Evolutionary conservation across 371 early-diverging fungal species (phyloP).

Genomic region (Mortierella sp.): DNA sequence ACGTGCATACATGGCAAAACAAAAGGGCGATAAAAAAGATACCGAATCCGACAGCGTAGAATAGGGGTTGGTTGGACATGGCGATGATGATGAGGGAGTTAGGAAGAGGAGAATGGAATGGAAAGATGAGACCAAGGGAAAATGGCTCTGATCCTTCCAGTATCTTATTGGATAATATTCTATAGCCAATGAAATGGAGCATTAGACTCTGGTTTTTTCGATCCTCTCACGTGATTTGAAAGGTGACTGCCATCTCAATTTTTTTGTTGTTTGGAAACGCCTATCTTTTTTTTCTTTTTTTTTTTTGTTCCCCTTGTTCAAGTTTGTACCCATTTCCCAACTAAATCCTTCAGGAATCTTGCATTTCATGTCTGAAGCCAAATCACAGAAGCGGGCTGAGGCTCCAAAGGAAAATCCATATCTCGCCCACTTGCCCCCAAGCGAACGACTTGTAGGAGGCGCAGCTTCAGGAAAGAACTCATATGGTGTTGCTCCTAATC

Average conservation of each 20-base stretch:
- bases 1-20: constrained; percentile 47
- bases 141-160: not conserved
- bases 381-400: constrained; percentile 33
- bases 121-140: not conserved
- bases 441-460: constrained; percentile 54
- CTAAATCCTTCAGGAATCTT: constrained; percentile 7
- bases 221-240: not conserved
- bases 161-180: not conserved
- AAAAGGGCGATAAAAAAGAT: constrained; percentile 41
- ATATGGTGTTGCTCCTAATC: constrained; percentile 30
- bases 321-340: constrained; percentile 2
- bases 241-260: constrained; percentile 5
- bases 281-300: constrained; percentile 14
- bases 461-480: constrained; percentile 25
- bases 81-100: constrained; percentile 7
- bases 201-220: not conserved
- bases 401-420: constrained; percentile 69
- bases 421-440: constrained; percentile 67
- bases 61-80: constrained; percentile 37
- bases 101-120: not conserved
- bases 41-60: constrained; percentile 31
- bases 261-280: not conserved
- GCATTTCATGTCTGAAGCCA: constrained; percentile 27
- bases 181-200: not conserved
- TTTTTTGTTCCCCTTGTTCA: constrained; percentile 1